Conservation (phyloP, 2,329 filamentous ascomycete species). For the Pseudogymnoascus sp. region DNA sequence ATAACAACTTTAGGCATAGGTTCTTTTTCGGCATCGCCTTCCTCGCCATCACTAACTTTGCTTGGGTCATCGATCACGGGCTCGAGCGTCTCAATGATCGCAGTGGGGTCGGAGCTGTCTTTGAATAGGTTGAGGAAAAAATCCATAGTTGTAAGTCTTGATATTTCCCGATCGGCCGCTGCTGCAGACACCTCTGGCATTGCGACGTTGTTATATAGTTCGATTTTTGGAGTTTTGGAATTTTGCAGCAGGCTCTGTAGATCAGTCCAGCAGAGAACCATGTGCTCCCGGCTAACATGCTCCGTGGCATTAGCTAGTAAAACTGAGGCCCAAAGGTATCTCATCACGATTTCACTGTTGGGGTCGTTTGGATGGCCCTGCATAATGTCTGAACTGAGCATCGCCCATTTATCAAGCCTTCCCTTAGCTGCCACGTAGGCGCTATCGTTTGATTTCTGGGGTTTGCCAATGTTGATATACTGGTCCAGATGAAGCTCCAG, state of each 20-base stretch:
- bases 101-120: constrained; percentile 69
- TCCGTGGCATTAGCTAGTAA: constrained; percentile 51
- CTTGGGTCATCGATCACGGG: constrained; percentile 64
- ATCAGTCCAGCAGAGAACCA: constrained; percentile 54
- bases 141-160: constrained; percentile 88
- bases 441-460: constrained; percentile 46
- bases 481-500: constrained; percentile 62
- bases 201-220: constrained; percentile 73
- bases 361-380: constrained; percentile 18
- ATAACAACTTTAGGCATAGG: constrained; percentile 12
- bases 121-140: constrained; percentile 90
- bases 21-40: constrained; percentile 15
- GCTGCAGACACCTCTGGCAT: constrained; percentile 79
- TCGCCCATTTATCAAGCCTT: constrained; percentile 51
- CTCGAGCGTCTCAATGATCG: constrained; percentile 84
- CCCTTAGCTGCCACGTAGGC: constrained; percentile 48
- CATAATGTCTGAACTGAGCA: constrained; percentile 47
- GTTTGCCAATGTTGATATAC: constrained; percentile 53
- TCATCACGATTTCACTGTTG: constrained; percentile 38
- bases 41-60: constrained; percentile 13
- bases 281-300: constrained; percentile 47
- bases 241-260: constrained; percentile 45
- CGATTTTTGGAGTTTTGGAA: constrained; percentile 42
- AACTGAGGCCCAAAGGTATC: constrained; percentile 59
- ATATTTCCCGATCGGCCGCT: constrained; percentile 85